Evolutionary conservation across 805 yeast species (phyloP).

Genomic region (Ogataea salicorniae): DNA sequence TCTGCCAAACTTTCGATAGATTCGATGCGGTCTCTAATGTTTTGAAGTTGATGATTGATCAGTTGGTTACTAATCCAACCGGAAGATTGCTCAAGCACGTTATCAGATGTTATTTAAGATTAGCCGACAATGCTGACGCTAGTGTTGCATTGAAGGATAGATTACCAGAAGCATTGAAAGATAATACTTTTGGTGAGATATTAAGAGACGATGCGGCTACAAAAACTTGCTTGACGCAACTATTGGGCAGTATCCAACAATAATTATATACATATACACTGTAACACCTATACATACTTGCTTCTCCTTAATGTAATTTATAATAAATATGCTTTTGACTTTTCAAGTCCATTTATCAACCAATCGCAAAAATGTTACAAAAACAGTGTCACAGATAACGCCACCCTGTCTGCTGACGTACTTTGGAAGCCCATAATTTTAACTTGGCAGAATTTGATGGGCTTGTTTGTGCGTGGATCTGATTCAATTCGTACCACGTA

Average conservation of each 20-base stretch:
- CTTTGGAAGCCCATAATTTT: no score
- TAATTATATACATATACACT: conserved; percentile 2
- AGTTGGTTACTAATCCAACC: conserved; percentile 68
- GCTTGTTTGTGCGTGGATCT: no score
- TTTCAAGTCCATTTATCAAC: background rate
- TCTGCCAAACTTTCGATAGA: conserved; percentile 92
- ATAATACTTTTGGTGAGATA: conserved; percentile 74
- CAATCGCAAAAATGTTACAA: background rate
- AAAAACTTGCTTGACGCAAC: conserved; percentile 78
- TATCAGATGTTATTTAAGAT: conserved; percentile 85
- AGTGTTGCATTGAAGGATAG: conserved; percentile 78
- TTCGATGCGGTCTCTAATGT: conserved; percentile 93
- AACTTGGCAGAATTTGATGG: no score
- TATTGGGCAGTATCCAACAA: conserved; percentile 50
- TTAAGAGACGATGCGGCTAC: conserved; percentile 86
- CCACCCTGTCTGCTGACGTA: no score
- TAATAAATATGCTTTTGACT: background rate
- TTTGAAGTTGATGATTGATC: conserved; percentile 79
- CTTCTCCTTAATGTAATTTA: background rate
- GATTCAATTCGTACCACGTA: no score
- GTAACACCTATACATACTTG: background rate
- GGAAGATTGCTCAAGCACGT: conserved; percentile 88
- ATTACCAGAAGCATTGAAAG: conserved; percentile 82
- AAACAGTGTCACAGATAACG: no score
- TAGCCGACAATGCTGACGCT: conserved; percentile 87